Evolutionary conservation across 306 rosid species (phyloP).

Genomic region (Elaeagnus macrophylla): DNA sequence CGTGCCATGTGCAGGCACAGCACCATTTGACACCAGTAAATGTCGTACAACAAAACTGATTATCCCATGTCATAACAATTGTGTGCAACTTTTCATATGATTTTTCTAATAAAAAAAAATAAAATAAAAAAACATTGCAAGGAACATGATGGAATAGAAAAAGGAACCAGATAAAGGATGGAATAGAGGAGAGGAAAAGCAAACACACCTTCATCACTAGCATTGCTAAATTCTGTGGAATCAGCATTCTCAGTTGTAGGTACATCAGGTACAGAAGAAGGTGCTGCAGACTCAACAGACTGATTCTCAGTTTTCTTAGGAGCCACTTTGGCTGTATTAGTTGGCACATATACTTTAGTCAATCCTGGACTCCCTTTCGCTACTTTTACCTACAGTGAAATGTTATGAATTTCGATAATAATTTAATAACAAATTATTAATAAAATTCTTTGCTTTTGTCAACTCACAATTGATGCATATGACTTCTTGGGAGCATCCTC

Average conservation of each 20-base stretch:
- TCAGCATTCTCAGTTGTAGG: constrained; percentile 25
- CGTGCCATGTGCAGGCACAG: too few species aligned
- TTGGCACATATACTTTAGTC: constrained; percentile 50
- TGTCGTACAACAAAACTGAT: too few species aligned
- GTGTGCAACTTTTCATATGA: too few species aligned
- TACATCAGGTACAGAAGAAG: constrained; percentile 39
- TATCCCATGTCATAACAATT: too few species aligned
- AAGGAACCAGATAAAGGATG: not conserved
- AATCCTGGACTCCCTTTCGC: constrained; percentile 34
- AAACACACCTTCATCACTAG: constrained; percentile 45
- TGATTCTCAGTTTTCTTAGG: constrained; percentile 31
- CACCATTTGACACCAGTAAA: too few species aligned
- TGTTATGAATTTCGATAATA: constrained; percentile 17
- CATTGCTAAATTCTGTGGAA: constrained; percentile 33
- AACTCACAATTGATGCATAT: constrained; percentile 71
- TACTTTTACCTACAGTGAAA: constrained; percentile 59
- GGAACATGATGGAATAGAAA: constrained; percentile 16
- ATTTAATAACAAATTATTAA: constrained; percentile 13
- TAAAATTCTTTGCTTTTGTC: constrained; percentile 5
- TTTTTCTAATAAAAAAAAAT: too few species aligned
- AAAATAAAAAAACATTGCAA: constrained; percentile 18
- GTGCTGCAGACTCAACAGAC: constrained; percentile 22
- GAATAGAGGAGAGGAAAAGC: not conserved
- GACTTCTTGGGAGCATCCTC: constrained; percentile 62
- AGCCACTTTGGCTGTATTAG: constrained; percentile 30